Evolutionary conservation across 1,284 basidiomycete species (phyloP).

Genomic region (Ceratobasidium sp.): DNA sequence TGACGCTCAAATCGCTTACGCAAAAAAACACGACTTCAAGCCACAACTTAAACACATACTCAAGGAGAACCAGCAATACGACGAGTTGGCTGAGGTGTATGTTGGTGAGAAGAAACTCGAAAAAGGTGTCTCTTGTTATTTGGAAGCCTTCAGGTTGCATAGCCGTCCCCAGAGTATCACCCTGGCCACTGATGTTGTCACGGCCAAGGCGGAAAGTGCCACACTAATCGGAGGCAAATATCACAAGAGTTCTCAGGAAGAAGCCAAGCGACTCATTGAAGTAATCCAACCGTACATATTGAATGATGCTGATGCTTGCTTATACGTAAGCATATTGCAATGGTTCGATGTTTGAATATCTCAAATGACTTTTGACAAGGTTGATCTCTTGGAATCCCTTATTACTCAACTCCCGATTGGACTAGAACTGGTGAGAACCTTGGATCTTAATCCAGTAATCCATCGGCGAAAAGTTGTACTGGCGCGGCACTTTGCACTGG

Average conservation of each 20-base stretch:
- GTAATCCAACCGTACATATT: background rate
- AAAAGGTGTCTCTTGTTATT: background rate
- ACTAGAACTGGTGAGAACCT: background rate
- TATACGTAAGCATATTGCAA: too few species aligned
- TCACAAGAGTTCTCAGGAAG: background rate
- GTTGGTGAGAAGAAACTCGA: background rate
- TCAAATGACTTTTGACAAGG: too few species aligned
- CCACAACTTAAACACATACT: slow-evolving; percentile 12
- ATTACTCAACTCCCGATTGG: background rate
- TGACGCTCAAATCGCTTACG: slow-evolving; percentile 9
- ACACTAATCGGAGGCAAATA: background rate
- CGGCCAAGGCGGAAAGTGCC: background rate
- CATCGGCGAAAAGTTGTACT: background rate
- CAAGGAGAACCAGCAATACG: background rate
- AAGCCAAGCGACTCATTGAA: background rate
- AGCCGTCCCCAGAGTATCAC: background rate
- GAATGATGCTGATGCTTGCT: too few species aligned
- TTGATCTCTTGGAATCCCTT: too few species aligned
- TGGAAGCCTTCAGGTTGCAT: background rate
- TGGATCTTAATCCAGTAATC: background rate
- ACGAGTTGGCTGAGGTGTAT: slow-evolving; percentile 2
- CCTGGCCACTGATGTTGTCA: background rate
- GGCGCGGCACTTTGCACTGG: background rate
- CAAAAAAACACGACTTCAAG: background rate
- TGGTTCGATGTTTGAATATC: too few species aligned